Base-by-base conservation (phyloP, 1,284 basidiomycete species). In the Ganoderma meredithae region DNA sequence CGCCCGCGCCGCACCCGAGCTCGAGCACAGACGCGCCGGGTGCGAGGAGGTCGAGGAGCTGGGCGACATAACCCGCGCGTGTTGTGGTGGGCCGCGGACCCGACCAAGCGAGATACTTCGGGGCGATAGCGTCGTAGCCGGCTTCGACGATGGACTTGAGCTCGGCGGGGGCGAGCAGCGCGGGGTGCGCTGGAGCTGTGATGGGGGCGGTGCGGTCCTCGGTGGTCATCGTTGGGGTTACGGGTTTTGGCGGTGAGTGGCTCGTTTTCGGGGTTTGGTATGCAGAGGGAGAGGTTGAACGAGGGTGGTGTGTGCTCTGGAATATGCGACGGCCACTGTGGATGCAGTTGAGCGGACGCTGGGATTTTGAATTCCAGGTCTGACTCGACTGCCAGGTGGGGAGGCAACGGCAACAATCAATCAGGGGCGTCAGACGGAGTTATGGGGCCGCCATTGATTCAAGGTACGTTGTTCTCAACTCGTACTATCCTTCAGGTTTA, bases 51-150 rank as follows among this genome's bases (percentile, higher is more conserved):
- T 13, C 19, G 36, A 60, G 22, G 39, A 60, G 58, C 22, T 41
- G 58, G 39, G 58, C 22, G 58, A 60, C 58, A 22, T 60, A 60
- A 12, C n/a, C 22, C 12, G 58, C 58, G 0, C 58, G 58, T 22
- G 58, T 60, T 22, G 58, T 60, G 3, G 58, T 60, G 22, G 58
- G 58, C n/a, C 58, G 36, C 22, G 58, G 58, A 39, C n/a, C 58
- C 13, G 58, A 60, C 58, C 58, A 60, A 9, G 58, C 58, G 58
- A 60, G 58, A 13, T 60, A 60, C n/a, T 60, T 39, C 3, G 58
- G 58, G 0, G 58, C 58, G 58, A 60, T 60, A 5, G 58, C 39
- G 25, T 60, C 58, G 39, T 60, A 60, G 39, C 58, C 58, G 13
- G 36, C 36, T n/a, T 39, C 58, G n/a, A 60, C 36, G 58, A 60